Conservation (phyloP, 2,329 filamentous ascomycete genomes). For the Fusarium keratoplasticum region DNA sequence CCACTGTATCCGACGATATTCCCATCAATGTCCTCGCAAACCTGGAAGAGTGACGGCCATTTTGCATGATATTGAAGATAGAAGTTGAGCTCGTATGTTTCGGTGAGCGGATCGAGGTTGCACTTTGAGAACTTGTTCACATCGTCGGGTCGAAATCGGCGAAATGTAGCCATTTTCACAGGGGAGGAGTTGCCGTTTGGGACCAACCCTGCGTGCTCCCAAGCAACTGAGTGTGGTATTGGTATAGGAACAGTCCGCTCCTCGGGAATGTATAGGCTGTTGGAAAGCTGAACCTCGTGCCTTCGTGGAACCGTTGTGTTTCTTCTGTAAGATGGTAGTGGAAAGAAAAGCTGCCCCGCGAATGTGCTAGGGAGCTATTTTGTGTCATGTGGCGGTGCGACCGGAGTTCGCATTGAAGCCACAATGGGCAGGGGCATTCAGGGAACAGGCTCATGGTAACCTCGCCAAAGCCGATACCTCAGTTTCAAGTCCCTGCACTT, state of each 20-base stretch:
- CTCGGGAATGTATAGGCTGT: not conserved
- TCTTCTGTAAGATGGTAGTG: not conserved
- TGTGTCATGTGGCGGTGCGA: constrained; percentile 30
- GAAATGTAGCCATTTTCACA: constrained; percentile 67
- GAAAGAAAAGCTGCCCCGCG: constrained; percentile 12
- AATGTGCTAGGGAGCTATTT: constrained; percentile 3
- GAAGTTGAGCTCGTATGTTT: constrained; percentile 96
- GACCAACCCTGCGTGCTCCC: not conserved
- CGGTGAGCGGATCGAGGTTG: constrained; percentile 96
- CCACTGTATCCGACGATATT: constrained; percentile 94
- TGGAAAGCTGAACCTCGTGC: not conserved
- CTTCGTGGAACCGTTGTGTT: not conserved
- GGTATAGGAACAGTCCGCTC: not conserved
- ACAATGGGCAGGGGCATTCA: constrained; percentile 12
- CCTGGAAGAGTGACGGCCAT: constrained; percentile 95
- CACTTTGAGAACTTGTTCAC: constrained; percentile 91
- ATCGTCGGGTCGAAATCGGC: constrained; percentile 85
- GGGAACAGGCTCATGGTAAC: not conserved
- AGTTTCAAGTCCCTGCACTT: not conserved
- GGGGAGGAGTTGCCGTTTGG: not conserved
- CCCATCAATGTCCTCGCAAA: constrained; percentile 87
- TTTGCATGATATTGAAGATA: constrained; percentile 96
- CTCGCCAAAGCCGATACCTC: not conserved
- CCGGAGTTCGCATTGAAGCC: constrained; percentile 12
- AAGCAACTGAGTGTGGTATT: not conserved